Conservation (phyloP, 2,329 filamentous ascomycete genomes). For the Colletotrichum zoysiae region DNA sequence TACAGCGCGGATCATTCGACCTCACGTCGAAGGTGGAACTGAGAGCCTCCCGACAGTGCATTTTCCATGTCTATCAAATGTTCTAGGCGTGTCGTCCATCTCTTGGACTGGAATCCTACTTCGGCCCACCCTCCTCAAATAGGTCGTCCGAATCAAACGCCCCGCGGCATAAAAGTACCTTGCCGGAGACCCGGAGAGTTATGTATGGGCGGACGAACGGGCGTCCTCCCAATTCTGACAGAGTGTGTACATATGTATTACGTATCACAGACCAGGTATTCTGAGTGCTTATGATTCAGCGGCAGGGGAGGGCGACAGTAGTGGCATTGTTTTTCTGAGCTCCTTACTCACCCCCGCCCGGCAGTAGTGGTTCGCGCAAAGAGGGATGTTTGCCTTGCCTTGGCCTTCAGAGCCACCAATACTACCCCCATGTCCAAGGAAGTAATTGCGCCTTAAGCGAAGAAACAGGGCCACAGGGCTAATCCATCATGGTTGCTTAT, state of each 20-base stretch:
- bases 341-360: not conserved
- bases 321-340: constrained; percentile 4
- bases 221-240: too few relatives aligned
- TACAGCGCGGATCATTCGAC: constrained; percentile 9
- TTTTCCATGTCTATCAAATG: not conserved
- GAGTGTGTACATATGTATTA: not conserved
- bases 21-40: not conserved
- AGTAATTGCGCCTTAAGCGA: constrained; percentile 3
- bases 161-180: constrained; percentile 1
- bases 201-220: not conserved
- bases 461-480: not conserved
- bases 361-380: constrained; percentile 11
- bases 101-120: not conserved
- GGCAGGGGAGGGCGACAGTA: constrained; percentile 1
- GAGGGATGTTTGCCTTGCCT: constrained; percentile 8
- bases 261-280: not conserved
- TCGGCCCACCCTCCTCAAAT: not conserved
- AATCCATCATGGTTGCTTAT: constrained; percentile 2
- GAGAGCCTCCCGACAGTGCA: constrained; percentile 9
- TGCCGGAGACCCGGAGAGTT: not conserved
- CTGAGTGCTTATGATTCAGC: not conserved
- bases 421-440: not conserved
- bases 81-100: constrained; percentile 10
- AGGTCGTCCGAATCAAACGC: constrained; percentile 1
- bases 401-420: not conserved